Conservation (phyloP, 164 flowering plant species). For the Cinnamomum chago region DNA sequence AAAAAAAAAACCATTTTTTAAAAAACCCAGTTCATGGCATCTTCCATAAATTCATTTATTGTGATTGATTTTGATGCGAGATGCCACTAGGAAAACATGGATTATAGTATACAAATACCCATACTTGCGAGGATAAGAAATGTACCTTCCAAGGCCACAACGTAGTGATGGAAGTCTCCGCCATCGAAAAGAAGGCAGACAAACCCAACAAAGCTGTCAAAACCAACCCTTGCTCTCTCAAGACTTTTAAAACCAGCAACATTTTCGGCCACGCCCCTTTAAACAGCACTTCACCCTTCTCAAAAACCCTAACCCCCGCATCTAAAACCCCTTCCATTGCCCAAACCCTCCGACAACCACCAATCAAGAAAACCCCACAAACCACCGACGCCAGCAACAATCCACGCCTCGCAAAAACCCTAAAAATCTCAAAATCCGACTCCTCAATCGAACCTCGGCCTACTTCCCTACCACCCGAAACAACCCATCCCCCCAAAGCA, state of each 20-base stretch:
- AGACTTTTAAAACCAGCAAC: slow-evolving; percentile 54
- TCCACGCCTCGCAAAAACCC: slow-evolving; percentile 36
- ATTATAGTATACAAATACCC: too few species aligned
- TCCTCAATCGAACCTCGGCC: slow-evolving; percentile 3
- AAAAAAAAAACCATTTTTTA: too few species aligned
- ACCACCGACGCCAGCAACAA: slow-evolving; percentile 48
- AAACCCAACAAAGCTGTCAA: slow-evolving; percentile 71
- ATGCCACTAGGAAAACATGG: too few species aligned
- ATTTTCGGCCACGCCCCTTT: slow-evolving; percentile 54
- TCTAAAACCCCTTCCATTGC: slow-evolving; percentile 59
- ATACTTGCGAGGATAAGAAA: background rate
- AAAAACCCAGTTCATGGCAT: too few species aligned
- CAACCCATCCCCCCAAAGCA: background rate
- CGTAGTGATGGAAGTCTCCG: slow-evolving; percentile 96
- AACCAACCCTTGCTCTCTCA: slow-evolving; percentile 83
- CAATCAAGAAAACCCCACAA: slow-evolving; percentile 51
- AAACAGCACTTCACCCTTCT: slow-evolving; percentile 33
- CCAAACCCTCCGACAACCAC: slow-evolving; percentile 50
- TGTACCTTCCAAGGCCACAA: slow-evolving; percentile 99
- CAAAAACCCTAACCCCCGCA: slow-evolving; percentile 53
- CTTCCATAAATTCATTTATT: too few species aligned
- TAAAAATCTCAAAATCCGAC: slow-evolving; percentile 20
- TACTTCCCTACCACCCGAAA: slow-evolving; percentile 2
- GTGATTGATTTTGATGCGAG: too few species aligned
- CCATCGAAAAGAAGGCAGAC: slow-evolving; percentile 98